A percentile compares a stretch with the other conserved stretches of the same genome.
These are phyloP conservation scores for Phaseolus coccineus DNA, from an alignment of 331 rosid genomes.

Conservation along the genomic window DNA sequence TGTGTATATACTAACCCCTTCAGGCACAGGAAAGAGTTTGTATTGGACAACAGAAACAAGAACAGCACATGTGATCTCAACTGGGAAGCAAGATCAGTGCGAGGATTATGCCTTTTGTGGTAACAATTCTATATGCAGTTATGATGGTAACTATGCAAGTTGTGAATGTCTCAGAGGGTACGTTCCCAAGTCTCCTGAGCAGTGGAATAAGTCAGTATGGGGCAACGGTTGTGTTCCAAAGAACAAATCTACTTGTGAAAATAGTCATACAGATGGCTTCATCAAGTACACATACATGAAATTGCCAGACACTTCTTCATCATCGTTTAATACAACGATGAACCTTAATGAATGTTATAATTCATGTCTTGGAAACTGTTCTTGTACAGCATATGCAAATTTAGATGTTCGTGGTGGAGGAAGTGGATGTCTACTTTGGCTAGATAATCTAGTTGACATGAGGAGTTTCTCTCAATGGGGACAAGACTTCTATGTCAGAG, in stretches of 20 bases:
- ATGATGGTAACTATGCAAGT: neutral
- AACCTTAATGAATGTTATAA: neutral
- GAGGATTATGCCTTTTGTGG: constrained; percentile 49
- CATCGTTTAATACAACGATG: neutral
- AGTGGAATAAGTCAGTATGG: neutral
- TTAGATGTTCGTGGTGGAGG: neutral
- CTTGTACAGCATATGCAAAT: constrained; percentile 21
- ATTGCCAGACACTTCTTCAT: constrained; percentile 13
- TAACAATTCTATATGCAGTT: constrained; percentile 40
- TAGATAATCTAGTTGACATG: neutral
- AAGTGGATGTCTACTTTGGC: constrained; percentile 15
- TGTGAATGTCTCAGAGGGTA: constrained; percentile 50
- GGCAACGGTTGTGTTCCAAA: constrained; percentile 14
- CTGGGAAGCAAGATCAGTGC: constrained; percentile 29
- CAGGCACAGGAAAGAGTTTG: neutral
- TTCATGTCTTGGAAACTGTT: neutral
- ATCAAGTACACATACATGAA: neutral
- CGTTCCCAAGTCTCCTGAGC: constrained; percentile 17
- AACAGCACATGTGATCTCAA: rapidly evolving
- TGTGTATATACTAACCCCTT: neutral
- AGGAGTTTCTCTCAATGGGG: neutral
- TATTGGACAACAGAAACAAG: neutral
- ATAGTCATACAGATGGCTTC: constrained; percentile 24
- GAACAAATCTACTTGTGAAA: constrained; percentile 23
- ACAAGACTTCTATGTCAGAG: too few relatives aligned